Percentiles rank a stretch among this genome's conserved stretches.
Evolutionary conservation across 1,284 basidiomycete genomes (phyloP).

Genomic region (Vanrija pseudolonga): DNA sequence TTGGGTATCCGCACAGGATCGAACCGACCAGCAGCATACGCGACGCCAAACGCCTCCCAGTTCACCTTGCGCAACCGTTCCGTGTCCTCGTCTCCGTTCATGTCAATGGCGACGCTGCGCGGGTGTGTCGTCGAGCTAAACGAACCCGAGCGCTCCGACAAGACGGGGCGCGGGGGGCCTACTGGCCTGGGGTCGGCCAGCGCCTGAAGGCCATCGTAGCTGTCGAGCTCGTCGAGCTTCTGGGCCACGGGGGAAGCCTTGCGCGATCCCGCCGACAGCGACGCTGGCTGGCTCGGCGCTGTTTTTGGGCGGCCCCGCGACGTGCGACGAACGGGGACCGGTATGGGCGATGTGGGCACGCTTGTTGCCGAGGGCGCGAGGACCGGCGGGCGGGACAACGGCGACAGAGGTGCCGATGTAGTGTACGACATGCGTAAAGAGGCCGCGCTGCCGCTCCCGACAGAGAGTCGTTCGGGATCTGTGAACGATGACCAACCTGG

Average conservation of each 20-base stretch:
- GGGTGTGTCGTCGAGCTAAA: not conserved
- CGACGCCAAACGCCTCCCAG: conserved; percentile 70
- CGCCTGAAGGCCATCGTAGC: no score
- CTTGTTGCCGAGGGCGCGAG: not conserved
- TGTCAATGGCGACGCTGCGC: not conserved
- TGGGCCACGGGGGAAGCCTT: no score
- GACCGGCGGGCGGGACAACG: not conserved
- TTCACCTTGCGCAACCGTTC: conserved; percentile 2
- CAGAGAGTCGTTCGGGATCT: not conserved
- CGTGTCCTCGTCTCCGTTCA: not conserved
- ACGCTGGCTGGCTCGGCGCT: no score
- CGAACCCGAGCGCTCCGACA: not conserved
- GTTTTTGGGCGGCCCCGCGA: no score
- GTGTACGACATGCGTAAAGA: not conserved
- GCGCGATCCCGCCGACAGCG: no score
- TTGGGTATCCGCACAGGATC: conserved; percentile 71
- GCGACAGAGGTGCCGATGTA: not conserved
- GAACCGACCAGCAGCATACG: conserved; percentile 74
- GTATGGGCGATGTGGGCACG: not conserved
- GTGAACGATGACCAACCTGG: not conserved
- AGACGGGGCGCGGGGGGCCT: not conserved
- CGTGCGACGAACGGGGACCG: not conserved
- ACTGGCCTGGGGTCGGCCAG: no score
- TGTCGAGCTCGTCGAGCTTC: no score
- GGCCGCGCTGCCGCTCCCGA: not conserved